phyloP scores from a whole-genome alignment of 169 alveolate genomes.

The Plasmodium berghei region DNA sequence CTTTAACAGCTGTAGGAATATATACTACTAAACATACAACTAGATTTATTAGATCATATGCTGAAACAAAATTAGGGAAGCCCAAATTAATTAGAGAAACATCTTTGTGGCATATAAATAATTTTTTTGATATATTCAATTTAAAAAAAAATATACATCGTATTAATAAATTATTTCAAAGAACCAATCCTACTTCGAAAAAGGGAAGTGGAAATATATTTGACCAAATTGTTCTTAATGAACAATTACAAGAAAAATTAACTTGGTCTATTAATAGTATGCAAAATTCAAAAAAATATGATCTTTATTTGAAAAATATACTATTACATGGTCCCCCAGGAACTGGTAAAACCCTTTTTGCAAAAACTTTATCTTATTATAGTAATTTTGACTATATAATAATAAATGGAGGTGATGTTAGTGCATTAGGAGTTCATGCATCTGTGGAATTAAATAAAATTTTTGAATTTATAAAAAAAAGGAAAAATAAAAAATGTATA shows the following conservation, averaged over 20 bases:
- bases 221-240: conserved; percentile 92
- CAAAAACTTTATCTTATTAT: conserved; percentile 92
- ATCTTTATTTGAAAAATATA: conserved; percentile 93
- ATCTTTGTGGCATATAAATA: conserved; percentile 87
- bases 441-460: conserved; percentile 95
- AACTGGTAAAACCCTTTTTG: conserved; percentile 96
- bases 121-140: conserved; percentile 64
- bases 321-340: conserved; percentile 97
- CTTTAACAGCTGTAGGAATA: conserved; percentile 65
- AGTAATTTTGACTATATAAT: conserved; percentile 96
- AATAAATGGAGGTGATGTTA: conserved; percentile 98
- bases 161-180: conserved; percentile 1
- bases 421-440: conserved; percentile 96
- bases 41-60: conserved; percentile 52
- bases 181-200: background rate
- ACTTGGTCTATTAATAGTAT: conserved; percentile 95
- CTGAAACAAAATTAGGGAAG: conserved; percentile 88
- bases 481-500: conserved; percentile 91
- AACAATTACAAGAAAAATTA: conserved; percentile 90
- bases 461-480: conserved; percentile 95
- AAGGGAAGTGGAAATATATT: conserved; percentile 72
- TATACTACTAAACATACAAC: conserved; percentile 70
- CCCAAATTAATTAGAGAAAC: conserved; percentile 94
- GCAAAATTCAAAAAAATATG: conserved; percentile 91
- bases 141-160: conserved; percentile 13